A percentile compares a stretch with the other conserved stretches of the same genome.
These are phyloP conservation scores for Microdochium paspali DNA, from an alignment of 2,329 filamentous ascomycete genomes.

Conservation along the genomic window DNA sequence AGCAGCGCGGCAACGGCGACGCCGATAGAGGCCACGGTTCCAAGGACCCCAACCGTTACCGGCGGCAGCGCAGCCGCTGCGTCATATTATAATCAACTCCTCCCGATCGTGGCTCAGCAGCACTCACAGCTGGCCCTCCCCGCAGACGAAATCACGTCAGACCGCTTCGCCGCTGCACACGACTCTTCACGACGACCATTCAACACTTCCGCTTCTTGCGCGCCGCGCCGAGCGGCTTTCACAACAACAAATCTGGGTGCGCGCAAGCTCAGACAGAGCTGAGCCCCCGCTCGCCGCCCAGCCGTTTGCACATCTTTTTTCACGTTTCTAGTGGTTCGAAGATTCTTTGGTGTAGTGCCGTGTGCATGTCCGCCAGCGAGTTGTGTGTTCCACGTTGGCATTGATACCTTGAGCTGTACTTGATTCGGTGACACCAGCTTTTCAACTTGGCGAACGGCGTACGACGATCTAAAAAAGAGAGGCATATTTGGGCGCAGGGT, in stretches of 20 bases:
- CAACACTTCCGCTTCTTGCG: conserved; percentile 11
- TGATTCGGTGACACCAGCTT: not conserved
- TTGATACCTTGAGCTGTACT: not conserved
- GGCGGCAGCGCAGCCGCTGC: conserved; percentile 21
- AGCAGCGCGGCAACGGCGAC: conserved; percentile 9
- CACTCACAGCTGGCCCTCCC: not conserved
- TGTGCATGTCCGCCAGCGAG: not conserved
- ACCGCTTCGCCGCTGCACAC: conserved; percentile 1
- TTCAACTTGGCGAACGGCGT: conserved; percentile 29
- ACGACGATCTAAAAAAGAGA: conserved; percentile 22
- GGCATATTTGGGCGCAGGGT: conserved; percentile 9
- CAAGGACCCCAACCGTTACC: conserved; percentile 17
- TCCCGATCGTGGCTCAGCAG: not conserved
- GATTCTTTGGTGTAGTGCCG: not conserved
- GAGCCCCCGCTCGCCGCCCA: not conserved
- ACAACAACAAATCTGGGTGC: not conserved
- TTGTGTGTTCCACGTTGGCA: conserved; percentile 1
- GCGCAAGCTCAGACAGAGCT: not conserved
- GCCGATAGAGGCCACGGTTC: conserved; percentile 4
- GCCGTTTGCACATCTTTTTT: not conserved
- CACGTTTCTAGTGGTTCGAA: not conserved
- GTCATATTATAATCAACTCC: conserved; percentile 28
- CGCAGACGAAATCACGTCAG: conserved; percentile 4
- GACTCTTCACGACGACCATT: conserved; percentile 12
- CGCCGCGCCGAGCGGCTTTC: not conserved